These are phyloP conservation scores for Trichomonascus vanleenenianus DNA, from an alignment of 805 yeast genomes.

Conservation along the genomic window DNA sequence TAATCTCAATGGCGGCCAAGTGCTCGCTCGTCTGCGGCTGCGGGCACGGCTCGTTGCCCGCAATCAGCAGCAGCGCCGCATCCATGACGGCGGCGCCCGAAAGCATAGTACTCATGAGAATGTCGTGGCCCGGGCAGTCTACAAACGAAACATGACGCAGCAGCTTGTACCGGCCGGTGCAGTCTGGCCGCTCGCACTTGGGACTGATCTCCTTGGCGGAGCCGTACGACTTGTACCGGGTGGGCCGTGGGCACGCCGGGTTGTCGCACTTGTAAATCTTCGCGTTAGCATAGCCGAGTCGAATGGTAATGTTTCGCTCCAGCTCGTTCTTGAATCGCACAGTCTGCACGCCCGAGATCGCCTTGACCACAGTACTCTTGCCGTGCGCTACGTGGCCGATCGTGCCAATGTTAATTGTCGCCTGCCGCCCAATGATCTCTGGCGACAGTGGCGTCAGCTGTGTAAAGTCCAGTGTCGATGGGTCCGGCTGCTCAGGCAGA, in stretches of 20 bases:
- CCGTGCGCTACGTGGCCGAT: slow-evolving; percentile 97
- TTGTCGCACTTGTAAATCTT: slow-evolving; percentile 91
- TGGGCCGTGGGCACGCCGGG: slow-evolving; percentile 84
- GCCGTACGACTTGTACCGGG: slow-evolving; percentile 88
- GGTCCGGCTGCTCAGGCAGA: slow-evolving; percentile 88
- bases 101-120: slow-evolving; percentile 99
- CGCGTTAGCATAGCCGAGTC: slow-evolving; percentile 98
- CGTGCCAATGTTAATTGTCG: slow-evolving; percentile 97
- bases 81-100: slow-evolving; percentile 99
- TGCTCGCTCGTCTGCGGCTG: slow-evolving; percentile 99
- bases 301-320: slow-evolving; percentile 97
- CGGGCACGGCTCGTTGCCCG: slow-evolving; percentile 99
- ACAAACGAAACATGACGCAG: slow-evolving; percentile 97
- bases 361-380: slow-evolving; percentile 81
- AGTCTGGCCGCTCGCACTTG: slow-evolving; percentile 80
- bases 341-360: slow-evolving; percentile 97
- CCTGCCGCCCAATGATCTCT: slow-evolving; percentile 92
- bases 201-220: slow-evolving; percentile 94
- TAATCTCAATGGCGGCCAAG: slow-evolving; percentile 98
- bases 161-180: slow-evolving; percentile 80
- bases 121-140: slow-evolving; percentile 99
- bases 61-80: slow-evolving; percentile 91
- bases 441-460: slow-evolving; percentile 81
- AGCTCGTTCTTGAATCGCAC: slow-evolving; percentile 98
- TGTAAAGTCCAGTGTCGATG: slow-evolving; percentile 62